Evolutionary conservation across 2,329 filamentous ascomycete species (phyloP), one percentile per base, ranked within the genome.

Genomic region (Madurella mycetomatis): DNA sequence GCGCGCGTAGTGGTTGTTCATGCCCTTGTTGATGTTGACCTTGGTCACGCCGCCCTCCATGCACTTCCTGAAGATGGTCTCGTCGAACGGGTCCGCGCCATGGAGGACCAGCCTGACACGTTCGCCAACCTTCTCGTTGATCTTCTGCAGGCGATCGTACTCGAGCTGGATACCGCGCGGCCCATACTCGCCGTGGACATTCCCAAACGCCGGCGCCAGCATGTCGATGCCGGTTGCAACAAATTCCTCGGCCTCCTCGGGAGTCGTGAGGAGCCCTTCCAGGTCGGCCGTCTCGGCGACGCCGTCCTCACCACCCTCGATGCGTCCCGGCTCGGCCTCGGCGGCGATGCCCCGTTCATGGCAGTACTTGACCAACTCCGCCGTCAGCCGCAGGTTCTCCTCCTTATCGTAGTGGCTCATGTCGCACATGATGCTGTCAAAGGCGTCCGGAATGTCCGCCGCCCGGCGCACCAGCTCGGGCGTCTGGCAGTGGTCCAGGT

Each of bases 111-210:
- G 66, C 45, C 72, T 66, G 42, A 78, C 76, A 16, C 69, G 65
- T 58, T 76, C 73, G 49, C 74, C 73, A 5, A 77, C 75, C 7
- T 68, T 68, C 47, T 63, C 62, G 60, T 73, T 71, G 61, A 79
- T 76, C 16, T 62, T 67, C n/a, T 72, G 66, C 2, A 82, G 69
- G 2, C 73, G 66, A 30, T 72, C 80, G 66, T 82, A 86, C 63
- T 87, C 84, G 16, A 87, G 68, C 66, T 78, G 74, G 19, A 84
- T 81, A 0, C 86, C 86, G 15, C 80, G 71, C 0, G 82, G 78
- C 0, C 86, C 86, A 69, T 90, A 90, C 62, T 84, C 81, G 5
- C 87, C 87, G 69, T 90, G 87, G 43, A 90, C 83, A 63, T 90
- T 90, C 3, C 87, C 87, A 70, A 90, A 88, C 0, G 85, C 85